phyloP scores from a whole-genome alignment of 805 yeast species.

The Candida schatavii region DNA sequence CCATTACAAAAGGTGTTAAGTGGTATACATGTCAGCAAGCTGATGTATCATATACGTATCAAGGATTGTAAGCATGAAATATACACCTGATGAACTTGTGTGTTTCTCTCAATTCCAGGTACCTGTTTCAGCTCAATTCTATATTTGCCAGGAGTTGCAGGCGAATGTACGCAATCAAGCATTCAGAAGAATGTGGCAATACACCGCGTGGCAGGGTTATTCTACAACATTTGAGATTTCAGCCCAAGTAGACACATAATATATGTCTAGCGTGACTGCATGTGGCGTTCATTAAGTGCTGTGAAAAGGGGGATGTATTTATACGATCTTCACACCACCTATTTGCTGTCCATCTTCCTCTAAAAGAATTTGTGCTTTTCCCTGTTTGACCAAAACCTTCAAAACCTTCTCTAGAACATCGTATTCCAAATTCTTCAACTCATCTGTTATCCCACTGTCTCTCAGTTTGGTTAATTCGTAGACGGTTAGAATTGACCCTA shows the following conservation, averaged over 20 bases:
- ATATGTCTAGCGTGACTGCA: no score
- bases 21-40: no score
- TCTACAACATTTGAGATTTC: not conserved
- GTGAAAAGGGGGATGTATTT: no score
- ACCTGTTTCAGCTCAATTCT: not conserved
- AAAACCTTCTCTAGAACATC: constrained; percentile 52
- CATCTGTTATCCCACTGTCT: constrained; percentile 54
- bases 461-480: constrained; percentile 72
- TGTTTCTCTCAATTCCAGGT: not conserved
- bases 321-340: constrained; percentile 76
- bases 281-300: no score
- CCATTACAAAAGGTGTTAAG: no score
- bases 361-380: constrained; percentile 70
- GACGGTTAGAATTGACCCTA: constrained; percentile 71
- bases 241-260: no score
- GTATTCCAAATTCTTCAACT: constrained; percentile 62
- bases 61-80: constrained; percentile 21
- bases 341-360: constrained; percentile 58
- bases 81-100: constrained; percentile 18
- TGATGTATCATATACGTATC: no score
- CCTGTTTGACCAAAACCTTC: constrained; percentile 55
- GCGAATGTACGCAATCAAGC: not conserved
- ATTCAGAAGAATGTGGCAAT: not conserved
- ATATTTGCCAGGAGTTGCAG: constrained; percentile 3
- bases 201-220: constrained; percentile 14